A percentile compares a stretch with the other conserved stretches of the same genome.
Evolutionary conservation across 768 basidiomycete genomes (phyloP).

Genomic region (Sporobolomyces pararoseus): DNA sequence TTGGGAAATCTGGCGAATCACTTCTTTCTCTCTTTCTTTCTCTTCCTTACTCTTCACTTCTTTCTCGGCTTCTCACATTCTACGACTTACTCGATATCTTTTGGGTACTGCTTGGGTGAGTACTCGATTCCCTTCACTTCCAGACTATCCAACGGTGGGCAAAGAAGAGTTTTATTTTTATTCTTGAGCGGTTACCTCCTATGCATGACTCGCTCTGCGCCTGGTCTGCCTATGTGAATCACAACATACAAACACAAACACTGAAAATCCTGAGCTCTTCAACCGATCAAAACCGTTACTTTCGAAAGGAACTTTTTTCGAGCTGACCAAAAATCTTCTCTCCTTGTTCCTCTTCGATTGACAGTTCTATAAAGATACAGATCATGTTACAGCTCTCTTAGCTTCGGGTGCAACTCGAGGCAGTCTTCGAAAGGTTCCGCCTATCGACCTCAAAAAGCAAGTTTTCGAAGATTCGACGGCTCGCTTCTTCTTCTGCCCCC

Average conservation of each 20-base stretch:
- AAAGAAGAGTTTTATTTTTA: slow-evolving; percentile 14
- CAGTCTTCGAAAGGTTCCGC: too few species aligned
- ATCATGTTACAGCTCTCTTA: neutral
- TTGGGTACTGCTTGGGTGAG: too few species aligned
- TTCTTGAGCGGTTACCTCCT: slow-evolving; percentile 20
- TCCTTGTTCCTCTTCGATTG: neutral
- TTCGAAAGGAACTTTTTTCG: neutral
- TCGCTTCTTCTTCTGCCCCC: too few species aligned
- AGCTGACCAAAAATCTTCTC: slow-evolving; percentile 3
- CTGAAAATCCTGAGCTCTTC: slow-evolving; percentile 32
- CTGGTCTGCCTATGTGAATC: slow-evolving; percentile 17
- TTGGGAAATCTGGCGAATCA: too few species aligned
- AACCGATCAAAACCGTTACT: too few species aligned
- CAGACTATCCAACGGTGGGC: neutral
- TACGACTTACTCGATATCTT: neutral
- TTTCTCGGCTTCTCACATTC: neutral
- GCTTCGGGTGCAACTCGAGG: too few species aligned
- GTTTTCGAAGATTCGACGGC: too few species aligned
- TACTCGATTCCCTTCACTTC: too few species aligned
- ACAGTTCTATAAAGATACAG: too few species aligned
- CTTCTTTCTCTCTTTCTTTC: slow-evolving; percentile 8
- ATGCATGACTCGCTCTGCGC: slow-evolving; percentile 23
- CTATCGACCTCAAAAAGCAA: too few species aligned
- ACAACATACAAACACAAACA: slow-evolving; percentile 24
- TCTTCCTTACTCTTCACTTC: slow-evolving; percentile 5